These are phyloP conservation scores for Boletus patriciae DNA, from an alignment of 768 basidiomycete genomes.

Conservation along the genomic window DNA sequence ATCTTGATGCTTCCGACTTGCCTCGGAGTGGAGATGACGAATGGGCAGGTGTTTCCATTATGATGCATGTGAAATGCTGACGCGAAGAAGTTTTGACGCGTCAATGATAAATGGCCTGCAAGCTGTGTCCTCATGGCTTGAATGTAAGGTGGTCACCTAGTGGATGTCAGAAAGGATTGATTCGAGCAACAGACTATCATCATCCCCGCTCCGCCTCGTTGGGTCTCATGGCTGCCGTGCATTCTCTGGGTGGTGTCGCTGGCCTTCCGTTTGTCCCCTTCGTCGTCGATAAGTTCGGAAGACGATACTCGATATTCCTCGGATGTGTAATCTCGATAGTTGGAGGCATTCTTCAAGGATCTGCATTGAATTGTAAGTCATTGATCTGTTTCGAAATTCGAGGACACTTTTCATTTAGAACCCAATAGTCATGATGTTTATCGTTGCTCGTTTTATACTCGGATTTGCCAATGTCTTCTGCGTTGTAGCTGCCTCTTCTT, in stretches of 20 bases:
- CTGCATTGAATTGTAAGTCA: constrained; percentile 12
- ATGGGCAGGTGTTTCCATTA: constrained; percentile 4
- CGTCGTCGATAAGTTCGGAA: constrained; percentile 9
- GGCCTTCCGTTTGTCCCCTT: constrained; percentile 44
- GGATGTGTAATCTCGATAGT: constrained; percentile 8
- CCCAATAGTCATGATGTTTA: neutral
- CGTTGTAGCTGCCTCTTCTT: constrained; percentile 19
- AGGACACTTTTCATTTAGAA: neutral
- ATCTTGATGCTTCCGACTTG: constrained; percentile 49
- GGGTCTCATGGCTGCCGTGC: constrained; percentile 41
- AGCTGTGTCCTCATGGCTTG: constrained; percentile 56
- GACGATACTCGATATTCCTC: constrained; percentile 17
- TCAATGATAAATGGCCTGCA: constrained; percentile 67
- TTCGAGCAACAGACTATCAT: neutral
- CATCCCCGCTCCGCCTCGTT: neutral
- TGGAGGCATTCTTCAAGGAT: constrained; percentile 15
- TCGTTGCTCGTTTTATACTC: constrained; percentile 19
- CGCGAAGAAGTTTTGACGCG: constrained; percentile 27
- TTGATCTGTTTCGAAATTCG: neutral
- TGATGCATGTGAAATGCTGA: neutral
- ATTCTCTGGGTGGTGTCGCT: constrained; percentile 59
- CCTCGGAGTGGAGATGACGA: constrained; percentile 15
- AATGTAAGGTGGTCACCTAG: constrained; percentile 37
- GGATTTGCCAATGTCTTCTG: constrained; percentile 13
- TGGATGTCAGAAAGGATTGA: neutral